These are phyloP conservation scores for Solidago caesia DNA, from an alignment of 129 eudicot genomes.

Conservation along the genomic window DNA sequence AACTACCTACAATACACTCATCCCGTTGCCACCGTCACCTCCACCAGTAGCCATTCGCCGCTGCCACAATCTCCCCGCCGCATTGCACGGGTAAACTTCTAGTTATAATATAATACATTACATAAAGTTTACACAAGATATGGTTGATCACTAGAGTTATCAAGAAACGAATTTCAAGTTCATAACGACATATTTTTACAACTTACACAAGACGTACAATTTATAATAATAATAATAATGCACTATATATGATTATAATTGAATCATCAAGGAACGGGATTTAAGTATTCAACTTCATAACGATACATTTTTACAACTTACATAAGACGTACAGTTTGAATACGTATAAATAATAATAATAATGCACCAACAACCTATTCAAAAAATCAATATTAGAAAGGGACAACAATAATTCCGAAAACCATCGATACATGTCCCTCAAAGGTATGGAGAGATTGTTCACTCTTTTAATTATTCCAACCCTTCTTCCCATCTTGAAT, in stretches of 20 bases:
- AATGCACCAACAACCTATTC: constrained; percentile 4
- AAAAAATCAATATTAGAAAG: neutral
- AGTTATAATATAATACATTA: too few species aligned
- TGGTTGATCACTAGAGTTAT: too few species aligned
- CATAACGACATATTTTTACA: too few species aligned
- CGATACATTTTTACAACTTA: constrained; percentile 7
- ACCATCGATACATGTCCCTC: neutral
- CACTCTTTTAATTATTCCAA: neutral
- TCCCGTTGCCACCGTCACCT: too few species aligned
- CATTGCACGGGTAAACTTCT: too few species aligned
- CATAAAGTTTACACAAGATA: too few species aligned
- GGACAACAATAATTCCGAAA: neutral
- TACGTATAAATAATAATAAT: neutral
- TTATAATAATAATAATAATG: too few species aligned
- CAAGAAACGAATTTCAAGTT: too few species aligned
- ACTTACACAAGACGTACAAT: too few species aligned
- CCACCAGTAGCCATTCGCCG: too few species aligned
- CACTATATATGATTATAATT: neutral
- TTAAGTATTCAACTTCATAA: constrained; percentile 2
- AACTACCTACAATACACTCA: too few species aligned
- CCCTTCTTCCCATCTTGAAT: neutral
- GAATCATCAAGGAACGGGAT: constrained; percentile 1
- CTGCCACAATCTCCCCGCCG: too few species aligned
- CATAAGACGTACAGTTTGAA: constrained; percentile 6
- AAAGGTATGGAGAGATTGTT: neutral